phyloP scores from a whole-genome alignment of 768 basidiomycete genomes.

The Cytidiella melzeri region DNA sequence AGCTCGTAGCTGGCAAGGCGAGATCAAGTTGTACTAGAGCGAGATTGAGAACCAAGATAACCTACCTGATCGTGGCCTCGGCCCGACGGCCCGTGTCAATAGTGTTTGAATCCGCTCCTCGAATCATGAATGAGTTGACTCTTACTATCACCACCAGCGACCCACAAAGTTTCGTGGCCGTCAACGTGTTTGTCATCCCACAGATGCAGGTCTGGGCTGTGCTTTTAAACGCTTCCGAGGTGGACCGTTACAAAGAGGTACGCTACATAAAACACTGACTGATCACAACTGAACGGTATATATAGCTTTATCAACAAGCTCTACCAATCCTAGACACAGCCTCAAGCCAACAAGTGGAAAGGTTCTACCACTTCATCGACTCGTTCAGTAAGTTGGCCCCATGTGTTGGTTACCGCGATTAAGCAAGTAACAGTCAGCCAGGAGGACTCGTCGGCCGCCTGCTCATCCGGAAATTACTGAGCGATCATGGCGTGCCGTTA shows the following conservation, averaged over 20 bases:
- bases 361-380: conserved; percentile 68
- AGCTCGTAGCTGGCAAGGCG: no score
- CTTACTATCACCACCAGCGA: background rate
- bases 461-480: conserved; percentile 58
- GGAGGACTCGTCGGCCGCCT: conserved; percentile 77
- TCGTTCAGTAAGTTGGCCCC: conserved; percentile 53
- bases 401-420: background rate
- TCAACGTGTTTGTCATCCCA: no score
- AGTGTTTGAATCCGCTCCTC: background rate
- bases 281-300: conserved; percentile 4
- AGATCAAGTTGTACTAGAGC: no score
- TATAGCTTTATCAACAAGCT: conserved; percentile 57
- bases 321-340: conserved; percentile 53
- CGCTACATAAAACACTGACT: conserved; percentile 12
- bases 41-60: no score
- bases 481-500: conserved; percentile 46
- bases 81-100: background rate
- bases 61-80: background rate
- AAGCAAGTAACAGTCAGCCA: conserved; percentile 21
- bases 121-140: background rate
- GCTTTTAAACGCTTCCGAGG: conserved; percentile 29
- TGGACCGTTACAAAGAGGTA: conserved; percentile 29
- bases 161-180: background rate
- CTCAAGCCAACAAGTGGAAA: conserved; percentile 50
- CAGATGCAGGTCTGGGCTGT: conserved; percentile 39